Base-by-base conservation (phyloP, 1,284 basidiomycete genomes). In the Moesziomyces sp. region DNA sequence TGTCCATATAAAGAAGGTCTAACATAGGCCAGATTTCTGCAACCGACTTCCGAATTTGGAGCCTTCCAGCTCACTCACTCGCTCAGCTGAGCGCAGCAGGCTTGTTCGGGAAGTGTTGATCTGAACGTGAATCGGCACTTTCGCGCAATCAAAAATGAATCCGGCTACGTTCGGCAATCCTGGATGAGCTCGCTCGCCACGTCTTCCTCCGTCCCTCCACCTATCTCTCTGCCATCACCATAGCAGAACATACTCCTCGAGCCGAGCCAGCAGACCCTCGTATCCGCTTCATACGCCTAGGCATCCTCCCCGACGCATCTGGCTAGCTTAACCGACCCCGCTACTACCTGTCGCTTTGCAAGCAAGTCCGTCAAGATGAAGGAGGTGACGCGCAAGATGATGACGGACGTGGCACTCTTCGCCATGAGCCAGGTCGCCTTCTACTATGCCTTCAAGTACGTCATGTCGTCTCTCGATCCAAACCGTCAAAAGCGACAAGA, bases 381-480 rank as follows among this genome's bases (percentile, higher is more conserved):
- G 72, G 74, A 80, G 52, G 65, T 76, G 24, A 77, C 78, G 24
- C 58, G 74, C 13, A 82, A 82, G 73, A 78, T 81, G 80, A 66
- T 79, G 61, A 67, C 78, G 46, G 80, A 82, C 55, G 77, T 81
- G 56, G 79, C 79, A 13, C 61, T 81, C 40, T 78, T 81, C 24
- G 77, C 81, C 19, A 69, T 77, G 55, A 76, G 77, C 26, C 84
- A 85, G 68, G 79, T 85, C 26, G 79, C 80, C 16, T 85, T 85
- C 79, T 86, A 82, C 77, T 84, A 83, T 54, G 84, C 84, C 11
- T 85, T 86, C 81, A 84, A 84, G 74, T 81, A 82, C 35, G 78
- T 85, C 65, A 81, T 86, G 79, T 61, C 69, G 6, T 80, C 82
- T 13, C 67, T 85, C 56, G 85, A 85, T 52, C 85, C 85, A 16